Base-by-base conservation (phyloP, 2,329 filamentous ascomycete species). In the Ramichloridium luteum region DNA sequence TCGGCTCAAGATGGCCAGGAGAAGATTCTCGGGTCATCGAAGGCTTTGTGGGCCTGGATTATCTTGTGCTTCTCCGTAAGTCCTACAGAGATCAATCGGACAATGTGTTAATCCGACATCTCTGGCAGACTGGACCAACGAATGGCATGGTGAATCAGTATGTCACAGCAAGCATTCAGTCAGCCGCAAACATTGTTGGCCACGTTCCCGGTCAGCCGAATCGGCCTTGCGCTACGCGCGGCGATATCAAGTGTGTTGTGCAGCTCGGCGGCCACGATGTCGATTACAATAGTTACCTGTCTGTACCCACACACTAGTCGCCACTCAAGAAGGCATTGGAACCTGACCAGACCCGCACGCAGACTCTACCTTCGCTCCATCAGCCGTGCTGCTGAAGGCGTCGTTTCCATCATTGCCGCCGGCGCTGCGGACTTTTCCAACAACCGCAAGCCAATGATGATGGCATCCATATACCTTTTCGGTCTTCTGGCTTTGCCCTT, bases 141-240 rank as follows among this genome's bases (percentile, higher is more conserved):
- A 23, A 23, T 23, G 20, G 20, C 20, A 23, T 23, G 20, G 20
- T 23, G 8, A 23, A 23, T 23, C 20, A 23, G n/a, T 23, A 23
- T n/a, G 20, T 23, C 8, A 23, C 20, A 23, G 20, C 20, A n/a
- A 23, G 20, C 20, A 23, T 23, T 23, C 20, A 23, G n/a, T 8
- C 20, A 8, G 20, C 20, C n/a, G 20, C 20, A n/a, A 23, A 23
- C 20, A n/a, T n/a, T 23, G 20, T 23, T 23, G 20, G 20, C 8
- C 20, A n/a, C 8, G 20, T 23, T 8, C 20, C 20, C 8, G 20
- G 20, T n/a, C 8, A 8, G 8, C n/a, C n/a, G n/a, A n/a, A 23
- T 23, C 8, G n/a, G n/a, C 20, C 20, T 23, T 23, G 20, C 20
- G 20, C 20, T n/a, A 23, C 20, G 20, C 20, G 20, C 20, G 20